phyloP scores from a whole-genome alignment of 2,329 filamentous ascomycete species.

The Clarireedia paspali region DNA sequence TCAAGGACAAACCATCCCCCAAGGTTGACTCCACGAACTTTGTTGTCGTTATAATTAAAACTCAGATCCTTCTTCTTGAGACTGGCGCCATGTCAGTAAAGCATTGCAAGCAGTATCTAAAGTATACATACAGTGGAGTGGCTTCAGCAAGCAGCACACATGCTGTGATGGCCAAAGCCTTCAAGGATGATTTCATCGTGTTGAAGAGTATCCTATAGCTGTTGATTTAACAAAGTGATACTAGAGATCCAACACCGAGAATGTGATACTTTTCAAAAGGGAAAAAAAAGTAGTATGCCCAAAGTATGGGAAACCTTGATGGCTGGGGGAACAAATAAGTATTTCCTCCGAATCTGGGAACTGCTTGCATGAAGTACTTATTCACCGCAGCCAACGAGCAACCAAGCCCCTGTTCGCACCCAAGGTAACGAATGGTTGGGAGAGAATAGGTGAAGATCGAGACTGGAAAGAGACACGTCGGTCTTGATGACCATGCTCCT shows the following conservation, averaged over 20 bases:
- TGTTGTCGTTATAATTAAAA: slow-evolving; percentile 46
- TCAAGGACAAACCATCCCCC: slow-evolving; percentile 39
- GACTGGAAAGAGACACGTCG: background rate
- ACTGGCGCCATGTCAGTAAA: slow-evolving; percentile 10
- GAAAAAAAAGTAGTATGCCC: background rate
- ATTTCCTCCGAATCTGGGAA: background rate
- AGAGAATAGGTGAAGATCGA: background rate
- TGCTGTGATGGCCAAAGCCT: slow-evolving; percentile 12
- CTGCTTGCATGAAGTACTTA: background rate
- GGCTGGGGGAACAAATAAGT: background rate
- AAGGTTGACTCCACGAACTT: slow-evolving; percentile 57
- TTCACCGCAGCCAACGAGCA: background rate
- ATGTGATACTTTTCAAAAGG: background rate
- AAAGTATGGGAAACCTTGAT: background rate
- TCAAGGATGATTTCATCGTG: slow-evolving; percentile 12
- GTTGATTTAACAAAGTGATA: background rate
- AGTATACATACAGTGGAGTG: slow-evolving; percentile 16
- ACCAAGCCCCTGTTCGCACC: background rate
- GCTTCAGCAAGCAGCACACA: slow-evolving; percentile 13
- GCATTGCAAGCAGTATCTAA: background rate
- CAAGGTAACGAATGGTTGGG: no score
- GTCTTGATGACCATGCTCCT: background rate
- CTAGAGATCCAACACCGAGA: background rate
- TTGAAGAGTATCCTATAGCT: background rate
- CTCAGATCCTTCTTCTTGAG: slow-evolving; percentile 25